Conservation (phyloP, 495 filamentous ascomycete genomes). For the Penicillium chermesinum region DNA sequence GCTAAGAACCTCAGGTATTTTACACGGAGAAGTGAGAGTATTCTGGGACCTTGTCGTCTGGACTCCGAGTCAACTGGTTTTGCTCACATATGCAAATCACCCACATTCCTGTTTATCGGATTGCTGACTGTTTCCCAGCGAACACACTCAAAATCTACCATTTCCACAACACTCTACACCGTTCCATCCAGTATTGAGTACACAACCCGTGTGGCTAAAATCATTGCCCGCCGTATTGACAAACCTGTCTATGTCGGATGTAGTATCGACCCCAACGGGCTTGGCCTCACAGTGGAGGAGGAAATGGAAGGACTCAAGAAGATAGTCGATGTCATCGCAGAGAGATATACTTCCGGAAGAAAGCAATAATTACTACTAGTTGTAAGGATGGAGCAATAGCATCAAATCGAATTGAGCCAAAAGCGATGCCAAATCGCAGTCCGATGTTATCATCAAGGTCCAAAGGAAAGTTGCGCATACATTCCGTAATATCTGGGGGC, state of each 20-base stretch:
- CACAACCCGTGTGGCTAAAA: conserved; percentile 74
- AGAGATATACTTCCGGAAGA: conserved; percentile 18
- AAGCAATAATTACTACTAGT: conserved; percentile 4
- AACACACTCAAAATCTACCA: conserved; percentile 30
- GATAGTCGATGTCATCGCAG: conserved; percentile 63
- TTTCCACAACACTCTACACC: conserved; percentile 77
- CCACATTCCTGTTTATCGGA: background rate
- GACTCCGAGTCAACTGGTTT: too few species aligned
- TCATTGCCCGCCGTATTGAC: conserved; percentile 63
- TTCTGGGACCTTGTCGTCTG: too few species aligned
- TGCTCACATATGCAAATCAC: background rate
- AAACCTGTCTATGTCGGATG: conserved; percentile 82
- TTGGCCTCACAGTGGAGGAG: conserved; percentile 79
- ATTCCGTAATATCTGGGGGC: background rate
- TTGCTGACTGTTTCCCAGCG: conserved; percentile 23
- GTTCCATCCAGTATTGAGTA: conserved; percentile 75
- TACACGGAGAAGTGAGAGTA: too few species aligned
- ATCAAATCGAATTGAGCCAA: too few species aligned
- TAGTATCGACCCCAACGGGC: conserved; percentile 51
- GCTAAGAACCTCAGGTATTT: too few species aligned
- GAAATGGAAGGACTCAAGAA: conserved; percentile 83
- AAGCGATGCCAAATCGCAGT: too few species aligned
- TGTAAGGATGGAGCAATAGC: background rate
- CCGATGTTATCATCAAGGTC: too few species aligned
- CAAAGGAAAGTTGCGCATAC: too few species aligned